Conservation (phyloP, 2,329 filamentous ascomycete genomes). For the Colletotrichum sp. region DNA sequence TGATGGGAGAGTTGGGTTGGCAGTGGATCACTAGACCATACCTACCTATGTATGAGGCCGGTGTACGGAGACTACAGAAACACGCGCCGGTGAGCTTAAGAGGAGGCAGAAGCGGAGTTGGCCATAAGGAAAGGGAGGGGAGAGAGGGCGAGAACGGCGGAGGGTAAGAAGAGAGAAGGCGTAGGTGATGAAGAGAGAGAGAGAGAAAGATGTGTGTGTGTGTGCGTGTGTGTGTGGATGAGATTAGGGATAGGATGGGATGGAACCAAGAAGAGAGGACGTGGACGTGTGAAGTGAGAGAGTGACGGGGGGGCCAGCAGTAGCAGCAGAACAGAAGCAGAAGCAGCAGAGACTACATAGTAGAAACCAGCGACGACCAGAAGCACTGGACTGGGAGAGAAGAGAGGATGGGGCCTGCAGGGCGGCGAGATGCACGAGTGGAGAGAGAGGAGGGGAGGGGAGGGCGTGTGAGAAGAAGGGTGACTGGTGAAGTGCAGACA, state of each 20-base stretch:
- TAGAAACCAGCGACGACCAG: neutral
- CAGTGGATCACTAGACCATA: neutral
- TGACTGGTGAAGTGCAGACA: neutral
- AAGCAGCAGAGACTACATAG: neutral
- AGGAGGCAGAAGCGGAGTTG: neutral
- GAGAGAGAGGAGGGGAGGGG: neutral
- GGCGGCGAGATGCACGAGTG: constrained; percentile 17
- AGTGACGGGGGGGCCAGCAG: neutral
- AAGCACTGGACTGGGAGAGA: constrained; percentile 10
- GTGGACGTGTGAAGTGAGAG: neutral
- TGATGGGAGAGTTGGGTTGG: neutral
- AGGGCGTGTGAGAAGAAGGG: neutral
- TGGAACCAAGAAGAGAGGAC: neutral
- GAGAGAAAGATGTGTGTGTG: neutral
- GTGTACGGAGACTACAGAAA: neutral
- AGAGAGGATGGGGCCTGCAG: constrained; percentile 22
- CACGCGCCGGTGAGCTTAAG: neutral
- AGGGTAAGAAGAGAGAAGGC: neutral
- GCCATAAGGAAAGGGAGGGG: neutral
- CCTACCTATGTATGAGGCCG: neutral
- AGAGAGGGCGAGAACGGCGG: neutral
- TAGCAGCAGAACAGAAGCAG: neutral
- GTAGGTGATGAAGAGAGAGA: neutral
- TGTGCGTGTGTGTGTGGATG: neutral
- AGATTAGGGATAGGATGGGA: neutral